Evolutionary conservation across 805 yeast species (phyloP), one percentile per base, ranked within the genome.

Genomic region (Cyberlindnera petersonii): DNA sequence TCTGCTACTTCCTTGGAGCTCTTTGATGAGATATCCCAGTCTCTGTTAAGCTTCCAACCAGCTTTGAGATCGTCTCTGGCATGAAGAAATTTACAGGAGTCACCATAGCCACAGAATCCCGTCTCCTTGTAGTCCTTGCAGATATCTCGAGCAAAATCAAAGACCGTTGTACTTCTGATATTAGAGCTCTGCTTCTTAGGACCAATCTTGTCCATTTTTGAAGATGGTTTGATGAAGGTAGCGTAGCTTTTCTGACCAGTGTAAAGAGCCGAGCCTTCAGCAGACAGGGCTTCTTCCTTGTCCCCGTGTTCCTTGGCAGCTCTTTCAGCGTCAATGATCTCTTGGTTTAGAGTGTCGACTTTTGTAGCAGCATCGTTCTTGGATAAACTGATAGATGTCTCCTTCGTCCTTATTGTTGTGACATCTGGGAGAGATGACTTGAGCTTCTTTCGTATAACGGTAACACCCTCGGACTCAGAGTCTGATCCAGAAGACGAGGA

Each of bases 61-160:
- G 79, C 79, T 39, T 71, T 74, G 63, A 80, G 83, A 54, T 86
- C 95, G 50, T 86, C 97, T 60, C 99, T 65, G 13, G 86, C 76
- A 58, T 93, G 99, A 24, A 91, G 59, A 59, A 93, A 93, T 64
- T 93, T 93, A 66, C 99, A 93, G 24, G 93, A 82, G 52, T 93
- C 98, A 8, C 99, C 99, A 58, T 82, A 93, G 6, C 97, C 97
- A 69, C 98, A 93, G 56, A 79, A 89, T 0, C 98, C 99, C 0
- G 94, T 89, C 49, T 82, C 84, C 42, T 78, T 74, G 60, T 74
- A 93, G 60, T 93, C 98, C 55, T 91, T 93, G 58, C 98, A 93
- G 2, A 93, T 81, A 55, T 93, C 97, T 1, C 94, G 89, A 57
- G 86, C 96, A 55, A 81, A 93, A 55, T 93, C 98, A 26, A 83